Conservation (phyloP, 371 early-diverging fungal species). For the Sporodiniella umbellata region DNA sequence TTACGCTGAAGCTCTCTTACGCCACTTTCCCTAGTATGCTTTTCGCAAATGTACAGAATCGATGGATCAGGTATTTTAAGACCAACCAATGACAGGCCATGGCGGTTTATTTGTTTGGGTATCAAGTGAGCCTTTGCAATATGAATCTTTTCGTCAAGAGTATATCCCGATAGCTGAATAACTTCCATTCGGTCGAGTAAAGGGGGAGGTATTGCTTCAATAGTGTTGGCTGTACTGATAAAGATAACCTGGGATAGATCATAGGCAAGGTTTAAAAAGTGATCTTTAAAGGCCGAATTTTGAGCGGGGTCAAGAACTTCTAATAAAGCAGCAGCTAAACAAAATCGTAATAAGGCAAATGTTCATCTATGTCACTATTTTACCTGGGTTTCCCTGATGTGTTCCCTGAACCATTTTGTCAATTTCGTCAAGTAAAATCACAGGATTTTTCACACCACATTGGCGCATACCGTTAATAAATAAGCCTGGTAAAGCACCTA, state of each 20-base stretch:
- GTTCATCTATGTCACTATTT: background rate
- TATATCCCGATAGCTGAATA: slow-evolving; percentile 81
- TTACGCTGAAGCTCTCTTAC: slow-evolving; percentile 78
- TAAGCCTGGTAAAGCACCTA: slow-evolving; percentile 85
- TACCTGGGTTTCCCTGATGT: slow-evolving; percentile 75
- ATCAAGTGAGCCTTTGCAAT: slow-evolving; percentile 50
- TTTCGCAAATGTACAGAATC: slow-evolving; percentile 57
- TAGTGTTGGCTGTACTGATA: slow-evolving; percentile 83
- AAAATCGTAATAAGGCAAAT: background rate
- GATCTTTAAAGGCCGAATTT: slow-evolving; percentile 64
- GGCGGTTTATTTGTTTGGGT: slow-evolving; percentile 71
- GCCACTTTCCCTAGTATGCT: slow-evolving; percentile 83
- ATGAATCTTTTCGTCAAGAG: slow-evolving; percentile 72
- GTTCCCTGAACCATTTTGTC: slow-evolving; percentile 75
- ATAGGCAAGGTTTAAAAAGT: slow-evolving; percentile 82
- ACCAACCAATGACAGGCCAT: slow-evolving; percentile 53
- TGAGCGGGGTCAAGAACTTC: slow-evolving; percentile 91
- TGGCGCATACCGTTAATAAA: slow-evolving; percentile 76
- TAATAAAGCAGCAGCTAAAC: slow-evolving; percentile 67
- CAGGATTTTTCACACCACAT: slow-evolving; percentile 77
- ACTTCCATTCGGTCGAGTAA: slow-evolving; percentile 87
- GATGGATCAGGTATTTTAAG: slow-evolving; percentile 49
- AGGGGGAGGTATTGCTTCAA: slow-evolving; percentile 76
- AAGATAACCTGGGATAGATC: slow-evolving; percentile 83
- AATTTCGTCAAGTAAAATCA: slow-evolving; percentile 83